These are phyloP conservation scores for Cyberlindnera samutprakarnensis DNA, from an alignment of 805 yeast genomes.

Conservation along the genomic window DNA sequence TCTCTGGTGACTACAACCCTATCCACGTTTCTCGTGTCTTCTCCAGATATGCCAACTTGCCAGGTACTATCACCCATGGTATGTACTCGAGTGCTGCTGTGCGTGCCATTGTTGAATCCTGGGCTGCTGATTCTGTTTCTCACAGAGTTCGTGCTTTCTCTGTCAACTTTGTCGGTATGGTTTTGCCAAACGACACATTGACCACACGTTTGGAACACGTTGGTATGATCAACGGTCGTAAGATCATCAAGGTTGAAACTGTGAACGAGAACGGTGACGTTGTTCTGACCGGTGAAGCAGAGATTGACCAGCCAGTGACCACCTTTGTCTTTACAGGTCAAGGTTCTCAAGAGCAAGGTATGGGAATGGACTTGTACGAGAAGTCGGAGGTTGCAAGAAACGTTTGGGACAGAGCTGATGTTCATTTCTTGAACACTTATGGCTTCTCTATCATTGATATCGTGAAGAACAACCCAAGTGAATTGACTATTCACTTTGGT, in stretches of 20 bases:
- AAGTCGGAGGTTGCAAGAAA: conserved; percentile 85
- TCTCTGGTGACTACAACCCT: conserved; percentile 97
- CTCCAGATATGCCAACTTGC: conserved; percentile 86
- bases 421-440: conserved; percentile 84
- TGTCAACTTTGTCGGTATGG: conserved; percentile 94
- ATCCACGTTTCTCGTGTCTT: conserved; percentile 95
- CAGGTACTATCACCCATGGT: conserved; percentile 98
- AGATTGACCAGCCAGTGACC: conserved; percentile 95
- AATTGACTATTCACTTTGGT: conserved; percentile 92
- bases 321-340: conserved; percentile 98
- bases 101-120: conserved; percentile 90
- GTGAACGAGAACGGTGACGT: conserved; percentile 73
- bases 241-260: conserved; percentile 88
- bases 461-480: conserved; percentile 93
- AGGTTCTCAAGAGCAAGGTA: conserved; percentile 99
- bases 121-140: conserved; percentile 97
- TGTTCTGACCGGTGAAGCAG: conserved; percentile 93
- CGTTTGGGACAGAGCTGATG: conserved; percentile 98
- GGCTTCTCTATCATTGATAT: conserved; percentile 97
- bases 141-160: conserved; percentile 92
- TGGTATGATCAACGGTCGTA: conserved; percentile 99
- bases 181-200: conserved; percentile 87
- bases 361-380: conserved; percentile 99
- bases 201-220: conserved; percentile 86
- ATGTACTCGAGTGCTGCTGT: conserved; percentile 97